Evolutionary conservation across 495 filamentous ascomycete species (phyloP), one percentile per base, ranked within the genome.

Genomic region (Annulohypoxylon maeteangense): DNA sequence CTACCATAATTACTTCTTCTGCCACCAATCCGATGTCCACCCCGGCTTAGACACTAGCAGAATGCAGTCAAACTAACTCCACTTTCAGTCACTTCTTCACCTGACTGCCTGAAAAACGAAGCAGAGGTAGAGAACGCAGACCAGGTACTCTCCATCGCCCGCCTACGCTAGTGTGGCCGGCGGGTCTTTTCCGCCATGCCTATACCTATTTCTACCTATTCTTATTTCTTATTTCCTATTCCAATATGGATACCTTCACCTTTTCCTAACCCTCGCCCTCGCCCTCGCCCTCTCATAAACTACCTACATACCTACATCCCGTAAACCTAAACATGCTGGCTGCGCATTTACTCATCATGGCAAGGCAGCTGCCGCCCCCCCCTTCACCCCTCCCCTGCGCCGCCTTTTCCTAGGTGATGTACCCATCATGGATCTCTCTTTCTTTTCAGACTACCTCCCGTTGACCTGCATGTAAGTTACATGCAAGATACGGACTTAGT

Each of bases 51-150:
- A 71, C 63, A 66, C 38, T 47, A 65, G 61, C 20, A 57, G 11
- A 67, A 57, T 42, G 65, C 59, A 64, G 69, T 63, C 58, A 72
- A 48, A 72, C 69, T 29, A 59, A 64, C 69, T 72, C 69, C 69
- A 72, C 69, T 69, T 65, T 66, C 68, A 32, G 20, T 68, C 61
- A 61, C 61, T 42, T 61, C 62, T 55, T 67, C 68, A 65, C 73
- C 72, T 77, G 66, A 77, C 66, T 77, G 75, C 69, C 70, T 51
- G 65, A 65, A 67, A 57, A 77, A 77, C 75, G 75, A 76, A 65
- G 31, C 36, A 23, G n/a, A 65, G 40, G 47, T 45, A 70, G 47
- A 68, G 40, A 36, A 55, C 65, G 70, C 65, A 65, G 44, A 23
- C 61, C 61, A 72, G 25, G 60, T 69, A 65, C 65, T 47, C 58